Evolutionary conservation across 495 filamentous ascomycete genomes (phyloP), one percentile per base, ranked within the genome.

Genomic region (Trichoderma parareesei): DNA sequence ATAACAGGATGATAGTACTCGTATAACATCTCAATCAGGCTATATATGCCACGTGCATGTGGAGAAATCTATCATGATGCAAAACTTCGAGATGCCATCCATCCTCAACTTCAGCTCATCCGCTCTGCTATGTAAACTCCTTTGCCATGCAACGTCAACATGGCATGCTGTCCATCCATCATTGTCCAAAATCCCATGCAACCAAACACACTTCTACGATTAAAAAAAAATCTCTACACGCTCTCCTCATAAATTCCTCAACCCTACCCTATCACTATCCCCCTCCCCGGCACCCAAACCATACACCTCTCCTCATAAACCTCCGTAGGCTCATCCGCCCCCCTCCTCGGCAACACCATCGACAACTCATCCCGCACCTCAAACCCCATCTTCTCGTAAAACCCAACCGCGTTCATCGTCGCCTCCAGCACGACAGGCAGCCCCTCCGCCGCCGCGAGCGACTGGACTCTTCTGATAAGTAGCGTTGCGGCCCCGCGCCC

Each of bases 341-440:
- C 61, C 40, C 55, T 20, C 6, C 41, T 38, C 14, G 74, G 71
- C 46, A 76, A 67, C 40, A 33, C n/a, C 68, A 76, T 75, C 53
- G 71, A 67, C 57, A 76, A 71, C 8, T 35, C 35, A 48, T 75
- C 73, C 0, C 76, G 63, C 0, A 11, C 62, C 41, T 63, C 63
- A 61, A 79, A 83, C 44, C 81, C 79, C 3, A 77, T 63, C 62
- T 68, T 71, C 40, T 71, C 69, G 64, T 83, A 83, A 66, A 81
- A 67, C 9, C 71, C 62, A 5, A 74, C 71, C 0, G 79, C 79
- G 1, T 73, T 42, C n/a, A 71, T 68, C 38, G 79, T 75, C 18
- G 74, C 77, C 53, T 82, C 79, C 5, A 82, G 69, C 62, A 81
- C 79, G 10, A 79, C 69, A 0, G 75, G 67, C 48, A 81, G 42